Conservation (phyloP, 140 eudicot genomes). For the Senecio squalidus region DNA sequence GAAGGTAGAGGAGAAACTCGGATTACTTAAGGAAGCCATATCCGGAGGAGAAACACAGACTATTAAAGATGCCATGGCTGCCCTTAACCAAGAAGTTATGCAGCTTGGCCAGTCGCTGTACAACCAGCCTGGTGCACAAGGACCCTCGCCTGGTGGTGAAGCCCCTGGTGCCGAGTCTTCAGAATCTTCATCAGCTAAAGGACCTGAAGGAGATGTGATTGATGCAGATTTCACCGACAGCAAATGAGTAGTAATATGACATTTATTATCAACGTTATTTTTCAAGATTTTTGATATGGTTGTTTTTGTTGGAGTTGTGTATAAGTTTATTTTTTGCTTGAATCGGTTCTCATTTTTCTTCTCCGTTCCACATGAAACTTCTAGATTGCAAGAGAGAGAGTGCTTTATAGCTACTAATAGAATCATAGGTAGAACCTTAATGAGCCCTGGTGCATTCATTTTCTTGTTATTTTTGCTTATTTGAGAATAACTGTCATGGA, state of each 20-base stretch:
- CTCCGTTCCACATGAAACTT: neutral
- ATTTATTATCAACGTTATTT: neutral
- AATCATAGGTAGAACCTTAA: slow-evolving; percentile 17
- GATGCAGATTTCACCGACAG: slow-evolving; percentile 95
- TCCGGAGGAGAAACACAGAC: slow-evolving; percentile 64
- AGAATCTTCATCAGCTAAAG: slow-evolving; percentile 28
- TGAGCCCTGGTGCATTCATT: neutral
- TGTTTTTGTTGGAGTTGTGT: slow-evolving; percentile 18
- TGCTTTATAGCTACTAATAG: slow-evolving; percentile 8
- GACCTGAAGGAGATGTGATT: slow-evolving; percentile 65
- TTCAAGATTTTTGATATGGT: slow-evolving; percentile 7
- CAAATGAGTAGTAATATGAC: slow-evolving; percentile 32
- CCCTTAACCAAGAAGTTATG: slow-evolving; percentile 82
- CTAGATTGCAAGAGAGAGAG: neutral
- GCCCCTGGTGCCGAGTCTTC: slow-evolving; percentile 21
- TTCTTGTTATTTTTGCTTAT: slow-evolving; percentile 1
- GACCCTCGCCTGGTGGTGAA: slow-evolving; percentile 38
- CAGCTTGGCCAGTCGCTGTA: slow-evolving; percentile 80
- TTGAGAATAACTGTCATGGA: neutral
- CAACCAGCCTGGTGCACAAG: slow-evolving; percentile 59
- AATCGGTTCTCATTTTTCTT: neutral
- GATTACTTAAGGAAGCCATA: slow-evolving; percentile 61
- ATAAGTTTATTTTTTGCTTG: slow-evolving; percentile 7
- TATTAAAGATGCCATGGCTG: slow-evolving; percentile 83
- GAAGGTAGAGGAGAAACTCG: slow-evolving; percentile 67